These are phyloP conservation scores for Ambrosiella xylebori DNA, from an alignment of 2,329 filamentous ascomycete species.

Conservation along the genomic window DNA sequence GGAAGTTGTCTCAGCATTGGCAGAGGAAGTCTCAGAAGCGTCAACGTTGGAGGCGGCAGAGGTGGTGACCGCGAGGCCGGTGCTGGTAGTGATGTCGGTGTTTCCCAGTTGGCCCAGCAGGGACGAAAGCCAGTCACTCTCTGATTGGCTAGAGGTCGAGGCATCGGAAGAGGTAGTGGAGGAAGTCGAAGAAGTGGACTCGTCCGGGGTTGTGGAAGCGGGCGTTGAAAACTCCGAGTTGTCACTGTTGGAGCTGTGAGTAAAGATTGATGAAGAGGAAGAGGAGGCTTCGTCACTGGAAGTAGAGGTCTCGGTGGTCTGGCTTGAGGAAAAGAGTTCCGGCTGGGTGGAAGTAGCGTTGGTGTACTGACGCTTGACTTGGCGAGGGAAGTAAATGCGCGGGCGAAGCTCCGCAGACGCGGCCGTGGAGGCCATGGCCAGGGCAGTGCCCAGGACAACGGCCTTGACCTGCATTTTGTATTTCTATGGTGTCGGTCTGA, in stretches of 20 bases:
- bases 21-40: background rate
- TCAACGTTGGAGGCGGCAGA: background rate
- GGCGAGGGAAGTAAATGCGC: conserved; percentile 39
- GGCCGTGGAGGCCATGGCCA: conserved; percentile 31
- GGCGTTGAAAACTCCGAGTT: background rate
- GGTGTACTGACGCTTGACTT: conserved; percentile 33
- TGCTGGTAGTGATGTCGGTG: background rate
- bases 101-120: background rate
- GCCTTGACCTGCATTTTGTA: conserved; percentile 33
- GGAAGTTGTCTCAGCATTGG: background rate
- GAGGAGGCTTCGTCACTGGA: background rate
- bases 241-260: conserved; percentile 1
- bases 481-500: background rate
- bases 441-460: conserved; percentile 27
- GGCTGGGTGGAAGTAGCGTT: conserved; percentile 26
- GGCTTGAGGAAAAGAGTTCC: conserved; percentile 13
- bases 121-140: background rate
- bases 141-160: background rate
- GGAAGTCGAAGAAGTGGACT: background rate
- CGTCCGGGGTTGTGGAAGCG: background rate
- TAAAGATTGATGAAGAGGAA: background rate
- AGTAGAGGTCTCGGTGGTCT: conserved; percentile 13
- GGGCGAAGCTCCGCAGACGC: conserved; percentile 29
- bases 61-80: background rate
- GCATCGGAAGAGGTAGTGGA: background rate